phyloP scores from a whole-genome alignment of 129 eudicot species.

The Tagetes erecta region DNA sequence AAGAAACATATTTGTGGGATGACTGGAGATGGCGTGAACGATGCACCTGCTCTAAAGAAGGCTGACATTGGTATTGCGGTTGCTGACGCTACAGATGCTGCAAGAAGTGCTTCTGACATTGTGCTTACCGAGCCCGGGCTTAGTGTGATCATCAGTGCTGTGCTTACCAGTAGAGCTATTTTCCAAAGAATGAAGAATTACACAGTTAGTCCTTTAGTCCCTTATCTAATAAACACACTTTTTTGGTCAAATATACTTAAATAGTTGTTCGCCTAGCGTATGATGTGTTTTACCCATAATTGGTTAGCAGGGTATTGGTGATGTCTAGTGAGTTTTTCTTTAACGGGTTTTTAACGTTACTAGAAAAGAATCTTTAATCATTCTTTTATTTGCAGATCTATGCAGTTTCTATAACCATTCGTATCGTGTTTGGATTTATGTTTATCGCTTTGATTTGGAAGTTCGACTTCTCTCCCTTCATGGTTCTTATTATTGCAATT shows the following conservation, averaged over 20 bases:
- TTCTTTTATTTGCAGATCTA: conserved; percentile 2
- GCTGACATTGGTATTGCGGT: conserved; percentile 14
- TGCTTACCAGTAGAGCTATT: conserved; percentile 17
- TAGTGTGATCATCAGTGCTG: conserved; percentile 14
- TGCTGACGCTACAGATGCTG: conserved; percentile 19
- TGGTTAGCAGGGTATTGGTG: no score
- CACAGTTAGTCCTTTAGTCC: background rate
- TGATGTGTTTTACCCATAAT: no score
- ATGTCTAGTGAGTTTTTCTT: no score
- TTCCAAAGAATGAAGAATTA: conserved; percentile 19
- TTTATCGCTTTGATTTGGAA: conserved; percentile 12
- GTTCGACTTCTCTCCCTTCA: conserved; percentile 16
- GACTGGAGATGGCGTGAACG: conserved; percentile 20
- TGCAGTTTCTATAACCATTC: conserved; percentile 15
- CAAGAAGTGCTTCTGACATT: conserved; percentile 13
- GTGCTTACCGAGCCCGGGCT: conserved; percentile 19
- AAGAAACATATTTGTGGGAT: conserved; percentile 16
- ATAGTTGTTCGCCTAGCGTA: background rate
- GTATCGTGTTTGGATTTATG: conserved; percentile 16
- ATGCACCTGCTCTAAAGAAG: conserved; percentile 16
- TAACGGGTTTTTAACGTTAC: no score
- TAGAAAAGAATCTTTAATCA: no score
- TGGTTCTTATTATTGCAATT: conserved; percentile 12
- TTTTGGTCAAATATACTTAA: background rate
- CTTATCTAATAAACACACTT: conserved; percentile 3